Conservation (phyloP, 2,329 filamentous ascomycete genomes). For the Trichoderma oligosporum region DNA sequence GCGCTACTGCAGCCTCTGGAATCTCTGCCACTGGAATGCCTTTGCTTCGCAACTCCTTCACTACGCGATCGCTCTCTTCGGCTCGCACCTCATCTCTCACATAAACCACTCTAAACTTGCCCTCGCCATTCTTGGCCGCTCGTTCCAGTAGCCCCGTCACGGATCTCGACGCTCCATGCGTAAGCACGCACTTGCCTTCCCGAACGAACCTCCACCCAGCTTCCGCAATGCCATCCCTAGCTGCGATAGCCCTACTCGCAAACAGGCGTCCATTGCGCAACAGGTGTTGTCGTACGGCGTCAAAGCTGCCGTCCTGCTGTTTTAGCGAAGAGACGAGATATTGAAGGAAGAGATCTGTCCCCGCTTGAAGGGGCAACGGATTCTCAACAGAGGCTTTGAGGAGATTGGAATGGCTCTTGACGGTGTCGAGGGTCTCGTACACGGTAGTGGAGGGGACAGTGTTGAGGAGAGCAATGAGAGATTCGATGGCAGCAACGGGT, state of each 20-base stretch:
- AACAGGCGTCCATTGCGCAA: constrained; percentile 84
- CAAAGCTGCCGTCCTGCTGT: constrained; percentile 60
- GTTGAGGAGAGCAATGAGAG: constrained; percentile 80
- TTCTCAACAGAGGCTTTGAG: constrained; percentile 79
- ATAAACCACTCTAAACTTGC: constrained; percentile 81
- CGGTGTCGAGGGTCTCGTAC: constrained; percentile 85
- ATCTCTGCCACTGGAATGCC: constrained; percentile 73
- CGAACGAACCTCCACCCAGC: constrained; percentile 74
- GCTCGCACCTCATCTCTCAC: constrained; percentile 55
- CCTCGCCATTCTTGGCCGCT: constrained; percentile 56
- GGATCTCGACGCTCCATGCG: constrained; percentile 81
- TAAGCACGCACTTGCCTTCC: constrained; percentile 78
- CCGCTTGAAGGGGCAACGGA: constrained; percentile 86
- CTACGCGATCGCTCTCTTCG: constrained; percentile 65
- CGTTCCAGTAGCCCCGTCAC: constrained; percentile 73
- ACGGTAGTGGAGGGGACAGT: constrained; percentile 79
- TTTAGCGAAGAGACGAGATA: constrained; percentile 77
- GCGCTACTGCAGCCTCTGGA: constrained; percentile 64
- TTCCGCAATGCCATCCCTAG: constrained; percentile 75
- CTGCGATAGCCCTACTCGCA: constrained; percentile 79
- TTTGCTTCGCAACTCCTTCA: constrained; percentile 64
- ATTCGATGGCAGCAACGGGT: constrained; percentile 91
- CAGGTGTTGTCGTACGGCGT: constrained; percentile 76
- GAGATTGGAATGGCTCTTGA: constrained; percentile 70
- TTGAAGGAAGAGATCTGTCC: constrained; percentile 91